Evolutionary conservation across 768 basidiomycete genomes (phyloP).

Genomic region (Cystofilobasidium bisporidii): DNA sequence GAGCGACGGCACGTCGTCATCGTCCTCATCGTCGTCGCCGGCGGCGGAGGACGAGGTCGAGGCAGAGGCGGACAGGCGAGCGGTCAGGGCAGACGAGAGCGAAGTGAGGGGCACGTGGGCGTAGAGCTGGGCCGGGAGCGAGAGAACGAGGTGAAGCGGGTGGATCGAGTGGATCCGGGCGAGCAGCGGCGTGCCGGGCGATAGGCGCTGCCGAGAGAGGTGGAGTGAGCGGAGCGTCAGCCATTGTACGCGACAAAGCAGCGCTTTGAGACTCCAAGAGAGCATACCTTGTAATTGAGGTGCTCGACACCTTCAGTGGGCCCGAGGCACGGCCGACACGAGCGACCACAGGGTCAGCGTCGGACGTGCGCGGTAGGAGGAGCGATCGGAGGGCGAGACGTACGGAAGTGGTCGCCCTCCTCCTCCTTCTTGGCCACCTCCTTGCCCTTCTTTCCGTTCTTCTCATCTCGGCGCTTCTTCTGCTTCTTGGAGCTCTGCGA

Average conservation of each 20-base stretch:
- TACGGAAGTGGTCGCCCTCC: slow-evolving; percentile 47
- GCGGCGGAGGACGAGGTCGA: slow-evolving; percentile 30
- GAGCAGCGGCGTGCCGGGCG: slow-evolving; percentile 74
- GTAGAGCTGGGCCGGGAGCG: slow-evolving; percentile 88
- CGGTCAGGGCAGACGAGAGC: slow-evolving; percentile 68
- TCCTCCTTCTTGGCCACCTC: slow-evolving; percentile 33
- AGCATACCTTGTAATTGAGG: slow-evolving; percentile 76
- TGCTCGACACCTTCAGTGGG: slow-evolving; percentile 60
- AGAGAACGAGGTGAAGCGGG: slow-evolving; percentile 80
- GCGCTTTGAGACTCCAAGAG: background rate
- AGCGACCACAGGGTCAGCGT: no score
- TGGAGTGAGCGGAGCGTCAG: background rate
- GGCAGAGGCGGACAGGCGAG: slow-evolving; percentile 55
- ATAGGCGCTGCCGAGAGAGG: slow-evolving; percentile 52
- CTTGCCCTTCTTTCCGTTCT: slow-evolving; percentile 39
- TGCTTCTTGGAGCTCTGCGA: slow-evolving; percentile 17
- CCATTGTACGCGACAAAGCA: no score
- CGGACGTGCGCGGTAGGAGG: no score
- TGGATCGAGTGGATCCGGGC: slow-evolving; percentile 78
- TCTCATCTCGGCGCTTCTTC: slow-evolving; percentile 25
- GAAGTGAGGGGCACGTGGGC: slow-evolving; percentile 92
- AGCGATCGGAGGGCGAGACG: no score
- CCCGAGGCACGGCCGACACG: no score
- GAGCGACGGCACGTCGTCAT: slow-evolving; percentile 58
- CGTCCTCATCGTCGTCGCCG: slow-evolving; percentile 43